Percentiles rank a stretch among this genome's conserved stretches.
phyloP scores from a whole-genome alignment of 1,284 basidiomycete genomes.

The Ceratobasidium sp. region DNA sequence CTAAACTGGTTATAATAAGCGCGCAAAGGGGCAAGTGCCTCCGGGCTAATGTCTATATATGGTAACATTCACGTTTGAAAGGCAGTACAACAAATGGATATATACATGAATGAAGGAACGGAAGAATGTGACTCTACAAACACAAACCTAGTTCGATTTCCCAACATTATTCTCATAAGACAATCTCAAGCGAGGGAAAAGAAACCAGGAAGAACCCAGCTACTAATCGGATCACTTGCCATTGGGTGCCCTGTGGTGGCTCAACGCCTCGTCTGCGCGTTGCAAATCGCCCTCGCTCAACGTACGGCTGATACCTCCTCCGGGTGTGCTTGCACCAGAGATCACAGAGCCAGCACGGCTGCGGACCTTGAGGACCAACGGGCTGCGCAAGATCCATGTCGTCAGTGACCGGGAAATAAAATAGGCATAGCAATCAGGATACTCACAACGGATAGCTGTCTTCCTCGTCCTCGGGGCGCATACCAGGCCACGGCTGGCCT shows the following conservation, averaged over 20 bases:
- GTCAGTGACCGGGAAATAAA: conserved; percentile 10
- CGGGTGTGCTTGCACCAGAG: conserved; percentile 90
- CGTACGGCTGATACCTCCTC: conserved; percentile 73
- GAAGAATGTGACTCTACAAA: background rate
- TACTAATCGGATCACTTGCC: conserved; percentile 19
- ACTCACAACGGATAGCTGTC: conserved; percentile 89
- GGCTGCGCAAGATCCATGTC: conserved; percentile 62
- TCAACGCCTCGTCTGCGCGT: conserved; percentile 85
- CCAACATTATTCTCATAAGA: conserved; percentile 20
- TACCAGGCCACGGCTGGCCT: conserved; percentile 73
- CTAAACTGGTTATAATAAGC: background rate
- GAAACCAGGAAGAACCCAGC: conserved; percentile 12
- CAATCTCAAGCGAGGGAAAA: conserved; percentile 31
- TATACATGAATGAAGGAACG: conserved; percentile 19
- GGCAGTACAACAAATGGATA: conserved; percentile 21
- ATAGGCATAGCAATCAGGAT: background rate
- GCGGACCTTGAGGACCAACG: conserved; percentile 90
- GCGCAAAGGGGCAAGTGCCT: background rate
- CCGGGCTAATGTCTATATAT: background rate
- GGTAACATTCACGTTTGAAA: conserved; percentile 16
- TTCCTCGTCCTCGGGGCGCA: conserved; percentile 80
- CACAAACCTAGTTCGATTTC: conserved; percentile 26
- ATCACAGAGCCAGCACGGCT: conserved; percentile 87
- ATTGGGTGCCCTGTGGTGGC: conserved; percentile 40
- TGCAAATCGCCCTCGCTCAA: conserved; percentile 86